phyloP scores from a whole-genome alignment of 2,329 filamentous ascomycete genomes.

The Pestalotiopsis sp. region DNA sequence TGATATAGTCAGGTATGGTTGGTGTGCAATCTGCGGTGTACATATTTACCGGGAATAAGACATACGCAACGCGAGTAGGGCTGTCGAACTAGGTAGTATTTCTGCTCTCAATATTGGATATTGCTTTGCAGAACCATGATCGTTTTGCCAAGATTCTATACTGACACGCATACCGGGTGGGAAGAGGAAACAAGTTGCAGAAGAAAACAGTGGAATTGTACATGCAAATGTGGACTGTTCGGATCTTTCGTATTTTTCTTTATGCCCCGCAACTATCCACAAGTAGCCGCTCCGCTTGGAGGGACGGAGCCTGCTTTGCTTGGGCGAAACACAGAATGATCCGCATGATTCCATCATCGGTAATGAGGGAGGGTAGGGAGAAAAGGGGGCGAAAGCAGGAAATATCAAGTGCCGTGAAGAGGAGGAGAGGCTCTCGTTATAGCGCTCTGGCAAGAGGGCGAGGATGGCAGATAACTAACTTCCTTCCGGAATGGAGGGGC shows the following conservation, averaged over 20 bases:
- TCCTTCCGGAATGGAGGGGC: neutral
- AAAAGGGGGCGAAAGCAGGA: neutral
- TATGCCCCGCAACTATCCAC: slow-evolving; percentile 5
- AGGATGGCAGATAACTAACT: neutral
- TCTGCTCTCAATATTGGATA: no score
- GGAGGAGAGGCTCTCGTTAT: neutral
- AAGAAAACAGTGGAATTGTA: neutral
- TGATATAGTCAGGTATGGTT: neutral
- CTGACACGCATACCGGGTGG: no score
- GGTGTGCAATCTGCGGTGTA: neutral
- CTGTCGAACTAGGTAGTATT: no score
- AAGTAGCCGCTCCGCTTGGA: neutral
- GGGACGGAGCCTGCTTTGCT: neutral
- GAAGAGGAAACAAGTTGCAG: no score
- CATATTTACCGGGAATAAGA: neutral
- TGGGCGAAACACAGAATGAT: neutral
- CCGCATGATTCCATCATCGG: neutral
- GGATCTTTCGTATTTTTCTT: neutral
- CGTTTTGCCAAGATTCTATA: no score
- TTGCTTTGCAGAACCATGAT: no score
- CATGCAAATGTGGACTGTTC: neutral
- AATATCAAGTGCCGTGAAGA: no score
- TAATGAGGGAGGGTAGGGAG: neutral
- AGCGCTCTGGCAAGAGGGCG: neutral
- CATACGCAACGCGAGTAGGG: no score